Percentiles rank a stretch among this genome's conserved stretches.
phyloP scores from a whole-genome alignment of 2,329 filamentous ascomycete species.

The Piedraia hortae region DNA sequence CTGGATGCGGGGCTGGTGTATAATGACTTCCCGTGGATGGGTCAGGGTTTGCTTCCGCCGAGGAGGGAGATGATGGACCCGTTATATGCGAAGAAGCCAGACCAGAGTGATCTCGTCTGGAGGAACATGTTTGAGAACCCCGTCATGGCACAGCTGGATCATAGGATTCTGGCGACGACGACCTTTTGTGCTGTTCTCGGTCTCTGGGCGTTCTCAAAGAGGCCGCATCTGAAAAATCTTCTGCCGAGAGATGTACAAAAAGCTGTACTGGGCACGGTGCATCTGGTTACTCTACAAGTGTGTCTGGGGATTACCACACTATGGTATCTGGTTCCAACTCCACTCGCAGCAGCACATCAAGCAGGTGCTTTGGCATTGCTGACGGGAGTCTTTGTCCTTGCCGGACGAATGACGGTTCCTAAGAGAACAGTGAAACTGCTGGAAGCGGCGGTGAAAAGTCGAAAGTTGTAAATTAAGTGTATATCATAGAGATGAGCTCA shows the following conservation, averaged over 20 bases:
- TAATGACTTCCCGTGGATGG: conserved; percentile 97
- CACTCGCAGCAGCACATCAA: conserved; percentile 73
- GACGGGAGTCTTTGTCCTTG: conserved; percentile 54
- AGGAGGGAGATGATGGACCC: conserved; percentile 56
- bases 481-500: conserved; percentile 22
- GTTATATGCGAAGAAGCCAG: conserved; percentile 69
- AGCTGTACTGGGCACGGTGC: conserved; percentile 53
- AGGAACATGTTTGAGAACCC: conserved; percentile 96
- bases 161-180: conserved; percentile 70
- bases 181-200: conserved; percentile 60
- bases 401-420: conserved; percentile 50
- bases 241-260: conserved; percentile 34
- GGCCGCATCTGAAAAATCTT: conserved; percentile 32
- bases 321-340: conserved; percentile 76
- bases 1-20: conserved; percentile 93
- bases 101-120: conserved; percentile 74
- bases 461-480: too few relatives aligned
- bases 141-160: conserved; percentile 79
- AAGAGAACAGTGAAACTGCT: conserved; percentile 15
- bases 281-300: conserved; percentile 59
- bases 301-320: conserved; percentile 69
- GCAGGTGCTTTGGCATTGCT: conserved; percentile 67
- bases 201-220: conserved; percentile 56
- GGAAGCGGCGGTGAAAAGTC: too few relatives aligned
- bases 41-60: conserved; percentile 53